Percentiles rank a stretch among this genome's conserved stretches.
Conservation (phyloP, 225 moss, liverwort and hornwort species). For the Polytrichum commune region DNA sequence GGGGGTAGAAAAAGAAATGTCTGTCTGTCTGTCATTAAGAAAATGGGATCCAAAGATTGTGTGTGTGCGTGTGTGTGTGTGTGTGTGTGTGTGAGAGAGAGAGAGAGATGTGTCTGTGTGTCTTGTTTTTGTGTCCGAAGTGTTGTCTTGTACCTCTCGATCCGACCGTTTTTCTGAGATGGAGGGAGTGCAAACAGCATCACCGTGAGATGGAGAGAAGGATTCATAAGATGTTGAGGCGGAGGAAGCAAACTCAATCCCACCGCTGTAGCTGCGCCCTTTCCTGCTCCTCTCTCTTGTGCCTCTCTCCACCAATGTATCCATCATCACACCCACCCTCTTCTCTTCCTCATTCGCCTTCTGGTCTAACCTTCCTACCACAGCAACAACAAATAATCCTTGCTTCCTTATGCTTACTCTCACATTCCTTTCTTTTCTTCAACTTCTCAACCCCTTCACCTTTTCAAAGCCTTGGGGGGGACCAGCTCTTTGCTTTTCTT, state of each 20-base stretch:
- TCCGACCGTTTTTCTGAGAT: conserved; percentile 26
- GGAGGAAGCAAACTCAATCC: conserved; percentile 25
- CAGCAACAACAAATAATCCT: neutral
- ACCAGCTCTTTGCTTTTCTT: neutral
- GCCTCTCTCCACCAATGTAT: conserved; percentile 32
- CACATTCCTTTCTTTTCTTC: neutral
- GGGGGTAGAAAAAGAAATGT: conserved; percentile 8
- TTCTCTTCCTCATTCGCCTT: conserved; percentile 25
- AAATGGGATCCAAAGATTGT: neutral
- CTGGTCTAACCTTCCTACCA: conserved; percentile 10
- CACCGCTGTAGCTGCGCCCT: conserved; percentile 27
- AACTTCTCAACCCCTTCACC: neutral
- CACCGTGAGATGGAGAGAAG: conserved; percentile 25
- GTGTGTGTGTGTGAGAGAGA: conserved; percentile 3
- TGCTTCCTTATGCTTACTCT: neutral
- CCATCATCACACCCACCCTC: conserved; percentile 50
- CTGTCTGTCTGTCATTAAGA: neutral
- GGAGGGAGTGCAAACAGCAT: conserved; percentile 16
- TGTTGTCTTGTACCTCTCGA: conserved; percentile 28
- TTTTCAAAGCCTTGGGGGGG: neutral
- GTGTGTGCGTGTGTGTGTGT: neutral
- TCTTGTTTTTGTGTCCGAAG: neutral
- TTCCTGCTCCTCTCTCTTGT: conserved; percentile 27
- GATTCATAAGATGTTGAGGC: conserved; percentile 49
- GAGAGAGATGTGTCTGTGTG: neutral